Percentiles rank a stretch among this genome's conserved stretches.
Conservation (phyloP, 768 basidiomycete genomes). For the Leccinum disarticulatum region DNA sequence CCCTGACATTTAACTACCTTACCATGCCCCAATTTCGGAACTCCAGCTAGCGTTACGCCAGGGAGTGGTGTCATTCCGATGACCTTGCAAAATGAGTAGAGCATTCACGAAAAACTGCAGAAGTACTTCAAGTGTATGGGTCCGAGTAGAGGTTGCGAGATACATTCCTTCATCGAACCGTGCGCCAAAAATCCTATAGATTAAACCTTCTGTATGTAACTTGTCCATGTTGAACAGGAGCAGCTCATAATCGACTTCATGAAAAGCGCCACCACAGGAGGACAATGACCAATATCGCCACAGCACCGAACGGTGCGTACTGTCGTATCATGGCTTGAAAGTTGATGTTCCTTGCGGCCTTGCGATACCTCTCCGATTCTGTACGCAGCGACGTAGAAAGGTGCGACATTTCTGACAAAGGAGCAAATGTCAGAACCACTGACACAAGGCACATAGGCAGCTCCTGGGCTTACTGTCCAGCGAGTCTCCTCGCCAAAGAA, state of each 20-base stretch:
- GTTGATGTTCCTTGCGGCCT: conserved; percentile 93
- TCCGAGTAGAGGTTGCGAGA: neutral
- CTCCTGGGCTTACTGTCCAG: conserved; percentile 71
- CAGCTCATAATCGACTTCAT: conserved; percentile 32
- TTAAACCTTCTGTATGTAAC: conserved; percentile 29
- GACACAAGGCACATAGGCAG: neutral
- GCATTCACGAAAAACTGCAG: neutral
- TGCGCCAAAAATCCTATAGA: conserved; percentile 22
- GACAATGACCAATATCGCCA: conserved; percentile 75
- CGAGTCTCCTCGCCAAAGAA: conserved; percentile 97
- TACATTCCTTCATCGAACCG: neutral
- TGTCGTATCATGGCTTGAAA: conserved; percentile 91
- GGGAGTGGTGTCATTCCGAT: neutral
- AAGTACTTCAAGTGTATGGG: neutral
- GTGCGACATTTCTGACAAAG: conserved; percentile 85
- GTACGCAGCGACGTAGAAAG: conserved; percentile 91
- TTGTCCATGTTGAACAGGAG: conserved; percentile 18
- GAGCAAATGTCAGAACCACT: conserved; percentile 2
- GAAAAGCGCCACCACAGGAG: conserved; percentile 79
- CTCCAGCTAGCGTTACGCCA: neutral
- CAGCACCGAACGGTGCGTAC: conserved; percentile 89
- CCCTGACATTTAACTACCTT: neutral
- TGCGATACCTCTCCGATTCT: conserved; percentile 97
- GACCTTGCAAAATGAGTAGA: neutral
- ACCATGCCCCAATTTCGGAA: neutral